Evolutionary conservation across 208 protist genomes (phyloP).

Genomic region (Angomonas ambiguus): DNA sequence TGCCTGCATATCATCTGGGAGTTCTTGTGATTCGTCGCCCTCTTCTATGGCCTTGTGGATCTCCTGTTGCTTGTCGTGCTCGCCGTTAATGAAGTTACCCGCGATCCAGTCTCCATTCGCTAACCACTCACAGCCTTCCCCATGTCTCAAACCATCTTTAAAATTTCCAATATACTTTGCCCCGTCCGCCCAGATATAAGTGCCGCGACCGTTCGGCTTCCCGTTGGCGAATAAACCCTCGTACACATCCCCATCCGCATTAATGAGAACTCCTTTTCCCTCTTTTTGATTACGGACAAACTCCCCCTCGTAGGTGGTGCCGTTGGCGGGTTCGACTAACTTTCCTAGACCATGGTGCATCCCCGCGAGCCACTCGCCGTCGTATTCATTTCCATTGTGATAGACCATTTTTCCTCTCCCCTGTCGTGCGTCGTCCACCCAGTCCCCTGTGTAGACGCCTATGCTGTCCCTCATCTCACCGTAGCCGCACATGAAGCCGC

Average conservation of each 20-base stretch:
- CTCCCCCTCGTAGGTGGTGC: constrained; percentile 61
- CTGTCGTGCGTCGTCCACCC: constrained; percentile 80
- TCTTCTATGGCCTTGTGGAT: constrained; percentile 31
- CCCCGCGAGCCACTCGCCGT: constrained; percentile 81
- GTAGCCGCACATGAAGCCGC: constrained; percentile 60
- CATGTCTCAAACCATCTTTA: constrained; percentile 81
- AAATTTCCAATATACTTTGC: constrained; percentile 78
- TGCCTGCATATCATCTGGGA: constrained; percentile 22
- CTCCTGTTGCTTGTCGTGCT: constrained; percentile 57
- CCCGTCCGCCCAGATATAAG: constrained; percentile 77
- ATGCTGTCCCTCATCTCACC: constrained; percentile 77
- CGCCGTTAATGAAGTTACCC: constrained; percentile 63
- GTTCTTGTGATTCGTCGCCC: constrained; percentile 17
- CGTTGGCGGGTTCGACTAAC: constrained; percentile 41
- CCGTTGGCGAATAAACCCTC: constrained; percentile 74
- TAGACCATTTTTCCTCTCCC: constrained; percentile 80
- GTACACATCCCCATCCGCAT: constrained; percentile 73
- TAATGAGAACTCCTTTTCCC: constrained; percentile 67
- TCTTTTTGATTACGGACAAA: constrained; percentile 77
- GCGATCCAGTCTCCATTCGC: constrained; percentile 77
- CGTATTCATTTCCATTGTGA: constrained; percentile 69
- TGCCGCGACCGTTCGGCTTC: constrained; percentile 73
- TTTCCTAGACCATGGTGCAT: constrained; percentile 82
- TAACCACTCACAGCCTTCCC: constrained; percentile 78
- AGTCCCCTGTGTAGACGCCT: constrained; percentile 79